Base-by-base conservation (phyloP, 2,329 filamentous ascomycete species). In the Mycosphaerella arachidis region DNA sequence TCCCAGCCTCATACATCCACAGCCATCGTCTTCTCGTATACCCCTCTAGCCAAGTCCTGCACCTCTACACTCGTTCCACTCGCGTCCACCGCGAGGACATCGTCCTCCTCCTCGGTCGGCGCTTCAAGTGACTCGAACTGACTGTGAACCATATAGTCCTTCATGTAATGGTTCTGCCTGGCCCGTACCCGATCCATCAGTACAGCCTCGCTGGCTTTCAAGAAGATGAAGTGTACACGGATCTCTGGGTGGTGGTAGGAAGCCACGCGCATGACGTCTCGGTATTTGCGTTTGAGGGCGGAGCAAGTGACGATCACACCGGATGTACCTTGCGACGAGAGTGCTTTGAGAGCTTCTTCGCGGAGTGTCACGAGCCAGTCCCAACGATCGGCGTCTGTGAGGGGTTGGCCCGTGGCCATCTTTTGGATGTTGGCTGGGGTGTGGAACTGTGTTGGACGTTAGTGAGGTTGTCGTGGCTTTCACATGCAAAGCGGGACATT, bases 301-400 rank as follows among this genome's bases (percentile, higher is more conserved):
- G 91, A 96, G 82, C 94, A 99, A 56, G 94, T 96, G 62, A 99
- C 84, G 53, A 99, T 90, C n/a, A 97, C 94, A 53, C 91, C 78
- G 30, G 73, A 68, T 30, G 73, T 67, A 7, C 74, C 73, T 2
- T 70, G 50, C 35, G 33, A 13, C 12, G 62, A 46, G 58, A 65
- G 71, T 57, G 74, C 67, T 18, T 61, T 64, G 61, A 80, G 68
- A 4, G 78, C 74, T 66, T 78, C 70, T 65, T 81, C 76, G 65
- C 79, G 77, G 9, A 81, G 74, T 6, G 74, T 66, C 57, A 80
- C 79, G 18, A 99, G 86, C 94, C 94, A 99, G 79, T 97, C 93
- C 94, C 94, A 97, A 65, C 94, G 89, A 77, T 99, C 94, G 61
- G 87, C 88, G 72, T 99, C 94, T 58, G 90, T 96, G 37, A 99